phyloP scores from a whole-genome alignment of 73 alveolate genomes.

The Uronychia binucleata region DNA sequence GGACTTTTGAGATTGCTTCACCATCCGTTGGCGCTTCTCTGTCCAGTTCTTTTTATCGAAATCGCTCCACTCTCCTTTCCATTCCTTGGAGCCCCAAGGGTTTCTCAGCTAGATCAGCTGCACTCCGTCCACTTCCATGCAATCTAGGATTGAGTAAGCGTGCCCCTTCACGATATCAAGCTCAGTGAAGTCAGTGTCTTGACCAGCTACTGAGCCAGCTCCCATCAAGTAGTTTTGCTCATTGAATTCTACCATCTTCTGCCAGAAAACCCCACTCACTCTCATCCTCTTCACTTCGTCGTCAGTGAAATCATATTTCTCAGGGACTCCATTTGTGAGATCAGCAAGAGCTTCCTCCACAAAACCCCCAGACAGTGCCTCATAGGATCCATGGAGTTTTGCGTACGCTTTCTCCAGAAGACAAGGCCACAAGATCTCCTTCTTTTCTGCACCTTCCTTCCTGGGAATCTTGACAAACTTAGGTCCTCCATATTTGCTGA shows the following conservation, averaged over 20 bases:
- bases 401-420: constrained; percentile 81
- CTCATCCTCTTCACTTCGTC: constrained; percentile 20
- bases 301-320: constrained; percentile 17
- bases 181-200: constrained; percentile 28
- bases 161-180: constrained; percentile 87
- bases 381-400: constrained; percentile 70
- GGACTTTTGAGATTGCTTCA: constrained; percentile 34
- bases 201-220: constrained; percentile 51
- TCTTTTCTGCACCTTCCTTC: constrained; percentile 12
- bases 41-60: constrained; percentile 52
- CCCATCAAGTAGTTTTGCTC: constrained; percentile 27
- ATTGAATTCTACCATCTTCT: constrained; percentile 9
- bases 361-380: constrained; percentile 66
- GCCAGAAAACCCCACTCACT: constrained; percentile 49
- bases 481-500: constrained; percentile 8
- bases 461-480: constrained; percentile 10
- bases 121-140: constrained; percentile 74
- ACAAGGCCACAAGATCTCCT: constrained; percentile 44
- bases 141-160: constrained; percentile 86
- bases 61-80: constrained; percentile 77
- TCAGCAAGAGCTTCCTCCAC: constrained; percentile 77
- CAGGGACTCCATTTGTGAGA: constrained; percentile 72
- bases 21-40: constrained; percentile 71
- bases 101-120: constrained; percentile 84
- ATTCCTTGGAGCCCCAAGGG: constrained; percentile 91